Percentiles rank a stretch among this genome's conserved stretches.
phyloP scores from a whole-genome alignment of 108 stramenopile genomes.

The Fragilaria crotonensis region DNA sequence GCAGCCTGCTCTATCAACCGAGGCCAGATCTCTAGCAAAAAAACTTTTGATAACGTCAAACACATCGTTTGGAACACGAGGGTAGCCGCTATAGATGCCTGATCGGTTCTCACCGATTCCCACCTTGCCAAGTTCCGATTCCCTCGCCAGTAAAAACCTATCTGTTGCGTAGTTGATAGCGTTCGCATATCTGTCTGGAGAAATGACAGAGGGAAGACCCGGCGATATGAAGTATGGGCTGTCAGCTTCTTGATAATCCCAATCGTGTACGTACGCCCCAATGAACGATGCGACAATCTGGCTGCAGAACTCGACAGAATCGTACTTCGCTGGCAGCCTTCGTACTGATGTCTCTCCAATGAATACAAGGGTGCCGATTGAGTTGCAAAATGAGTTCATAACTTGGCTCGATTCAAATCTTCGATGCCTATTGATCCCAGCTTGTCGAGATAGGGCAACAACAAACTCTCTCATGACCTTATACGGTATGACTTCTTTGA shows the following conservation, averaged over 20 bases:
- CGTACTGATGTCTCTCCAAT: constrained; percentile 34
- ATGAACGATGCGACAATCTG: constrained; percentile 24
- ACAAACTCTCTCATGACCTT: neutral
- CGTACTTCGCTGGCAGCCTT: constrained; percentile 21
- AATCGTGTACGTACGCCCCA: constrained; percentile 14
- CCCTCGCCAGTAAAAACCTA: neutral
- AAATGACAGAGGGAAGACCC: constrained; percentile 13
- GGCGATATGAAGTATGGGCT: constrained; percentile 2
- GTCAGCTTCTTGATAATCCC: constrained; percentile 1
- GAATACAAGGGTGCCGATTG: constrained; percentile 31
- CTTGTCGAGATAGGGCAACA: neutral
- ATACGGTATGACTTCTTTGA: constrained; percentile 5
- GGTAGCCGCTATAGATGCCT: neutral
- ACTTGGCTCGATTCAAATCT: neutral
- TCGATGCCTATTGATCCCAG: neutral
- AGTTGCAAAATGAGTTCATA: constrained; percentile 21
- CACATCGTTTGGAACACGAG: constrained; percentile 20
- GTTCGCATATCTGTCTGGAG: constrained; percentile 34
- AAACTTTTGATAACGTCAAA: constrained; percentile 31
- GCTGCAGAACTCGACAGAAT: constrained; percentile 17
- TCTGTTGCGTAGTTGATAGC: constrained; percentile 15
- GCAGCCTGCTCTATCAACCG: constrained; percentile 27
- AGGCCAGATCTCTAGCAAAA: constrained; percentile 42
- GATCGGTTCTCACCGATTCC: constrained; percentile 1
- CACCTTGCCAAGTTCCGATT: constrained; percentile 2